phyloP scores from a whole-genome alignment of 371 early-diverging fungal genomes.

The Apophysomyces variabilis region DNA sequence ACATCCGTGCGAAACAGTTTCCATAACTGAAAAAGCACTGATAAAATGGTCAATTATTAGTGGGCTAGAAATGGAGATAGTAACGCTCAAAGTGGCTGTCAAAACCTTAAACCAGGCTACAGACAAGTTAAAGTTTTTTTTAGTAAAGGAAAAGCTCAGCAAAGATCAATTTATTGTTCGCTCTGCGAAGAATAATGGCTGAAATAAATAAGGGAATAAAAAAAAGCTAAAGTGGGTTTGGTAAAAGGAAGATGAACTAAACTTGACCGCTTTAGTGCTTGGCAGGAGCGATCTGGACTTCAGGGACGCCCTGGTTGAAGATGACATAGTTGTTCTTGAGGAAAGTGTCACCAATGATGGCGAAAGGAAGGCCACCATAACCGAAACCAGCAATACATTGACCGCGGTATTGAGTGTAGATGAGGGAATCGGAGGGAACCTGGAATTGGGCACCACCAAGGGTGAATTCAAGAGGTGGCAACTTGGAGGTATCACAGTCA shows the following conservation, averaged over 20 bases:
- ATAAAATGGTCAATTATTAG: too few relatives aligned
- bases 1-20: too few relatives aligned
- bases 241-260: not conserved
- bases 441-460: slow-evolving; percentile 26
- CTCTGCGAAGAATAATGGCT: slow-evolving; percentile 6
- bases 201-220: slow-evolving; percentile 4
- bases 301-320: slow-evolving; percentile 13
- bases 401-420: slow-evolving; percentile 21
- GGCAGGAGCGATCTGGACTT: slow-evolving; percentile 32
- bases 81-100: not conserved
- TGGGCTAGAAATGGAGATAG: not conserved
- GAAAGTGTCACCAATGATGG: slow-evolving; percentile 41
- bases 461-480: slow-evolving; percentile 23
- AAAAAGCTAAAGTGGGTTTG: not conserved
- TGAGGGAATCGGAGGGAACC: slow-evolving; percentile 28
- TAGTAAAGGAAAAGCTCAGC: not conserved
- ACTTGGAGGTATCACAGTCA: slow-evolving; percentile 29
- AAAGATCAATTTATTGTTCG: slow-evolving; percentile 8
- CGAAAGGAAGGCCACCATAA: slow-evolving; percentile 30
- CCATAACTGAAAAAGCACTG: too few relatives aligned
- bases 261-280: slow-evolving; percentile 17
- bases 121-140: not conserved
- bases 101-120: not conserved
- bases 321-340: too few relatives aligned
- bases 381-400: slow-evolving; percentile 34